Base-by-base conservation (phyloP, 768 basidiomycete genomes). In the Trametes cubensis region DNA sequence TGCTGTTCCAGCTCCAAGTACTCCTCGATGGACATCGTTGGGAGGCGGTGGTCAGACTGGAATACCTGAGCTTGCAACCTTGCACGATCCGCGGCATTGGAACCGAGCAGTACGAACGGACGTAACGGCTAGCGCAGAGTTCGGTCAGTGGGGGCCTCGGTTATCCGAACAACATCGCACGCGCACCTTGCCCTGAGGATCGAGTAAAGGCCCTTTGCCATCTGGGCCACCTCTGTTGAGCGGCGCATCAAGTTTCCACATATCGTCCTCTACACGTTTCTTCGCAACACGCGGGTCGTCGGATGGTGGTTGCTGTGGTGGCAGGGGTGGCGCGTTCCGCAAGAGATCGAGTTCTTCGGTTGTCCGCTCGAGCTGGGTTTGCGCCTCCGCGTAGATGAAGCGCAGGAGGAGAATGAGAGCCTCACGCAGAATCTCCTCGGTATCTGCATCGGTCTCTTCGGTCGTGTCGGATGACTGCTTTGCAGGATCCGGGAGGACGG, bases 11-110 rank as follows among this genome's bases (percentile, higher is more conserved):
- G 85, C 70, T 91, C 85, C 34, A 99, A 81, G 71, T 95, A 98
- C 74, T 98, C 92, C 68, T 98, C 96, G 60, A 98, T 85, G 1
- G 91, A 84, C 97, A 99, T 98, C 0, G 94, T 95, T 5, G 97
- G 97, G 34, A 98, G 77, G 45, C 88, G 84, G 69, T 97, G 86
- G 13, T 84, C 85, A 15, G 92, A 84, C 17, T 87, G 84, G 76
- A 98, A 98, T 4, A 98, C 95, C 69, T 91, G 85, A 2, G 83
- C 76, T 70, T 88, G 88, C 6, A 97, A 71, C 25, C 86, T 83
- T 44, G 87, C 80, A 60, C 95, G 86, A 67, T 95, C 83, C 20
- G 80, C 73, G 45, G 81, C 76, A 34, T 83, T 81, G 3, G 89
- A 83, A 0, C 95, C 93, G 15, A 98, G 79, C 61, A 99, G 94